Base-by-base conservation (phyloP, 2,329 filamentous ascomycete genomes). In the Dactylellina parvicollis region DNA sequence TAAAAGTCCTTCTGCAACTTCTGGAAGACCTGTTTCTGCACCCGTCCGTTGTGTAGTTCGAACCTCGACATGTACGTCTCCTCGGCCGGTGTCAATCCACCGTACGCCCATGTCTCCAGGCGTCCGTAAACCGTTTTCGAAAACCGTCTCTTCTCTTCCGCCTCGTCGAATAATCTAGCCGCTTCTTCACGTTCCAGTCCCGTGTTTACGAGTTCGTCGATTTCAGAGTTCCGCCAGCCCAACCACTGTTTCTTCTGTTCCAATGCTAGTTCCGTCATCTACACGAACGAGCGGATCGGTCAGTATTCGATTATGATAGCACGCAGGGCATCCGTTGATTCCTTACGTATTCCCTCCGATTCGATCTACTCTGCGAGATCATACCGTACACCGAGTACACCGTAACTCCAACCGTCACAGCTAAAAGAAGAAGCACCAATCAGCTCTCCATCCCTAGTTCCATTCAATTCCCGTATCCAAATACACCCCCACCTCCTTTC, bases 1-100 rank as follows among this genome's bases (percentile, higher is more conserved):
- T 72, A 72, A 16, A 72, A 72, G 9, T 72, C 60, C 44, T 72
- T 72, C 50, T 72, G 67, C 26, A 72, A 38, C 26, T 65, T 64
- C 59, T 65, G 44, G 47, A 65, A 72, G 16, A 72, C 67, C 42
- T 72, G 67, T 28, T 72, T 65, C 18, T 72, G 50, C 24, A 72
- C 26, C 44, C 52, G 47, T 8, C 67, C 67, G 16, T 72, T 52
- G 46, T 72, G 67, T 18, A 72, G 52, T 18, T 72, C 67, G 36
- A 44, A 72, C n/a, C 67, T 34, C 36, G 67, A 72, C 59, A 72
- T 73, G 56, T 75, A 70, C 46, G 77, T 76, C 44, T 77, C 74
- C 60, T 77, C 75, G 3, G 76, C 76, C 3, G 77, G 76, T 9
- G 77, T 77, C 30, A 77, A 56, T 20, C 76, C 77, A 42, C 71